Conservation (phyloP, 169 alveolate species). For the Cryptosporidium viatorum region DNA sequence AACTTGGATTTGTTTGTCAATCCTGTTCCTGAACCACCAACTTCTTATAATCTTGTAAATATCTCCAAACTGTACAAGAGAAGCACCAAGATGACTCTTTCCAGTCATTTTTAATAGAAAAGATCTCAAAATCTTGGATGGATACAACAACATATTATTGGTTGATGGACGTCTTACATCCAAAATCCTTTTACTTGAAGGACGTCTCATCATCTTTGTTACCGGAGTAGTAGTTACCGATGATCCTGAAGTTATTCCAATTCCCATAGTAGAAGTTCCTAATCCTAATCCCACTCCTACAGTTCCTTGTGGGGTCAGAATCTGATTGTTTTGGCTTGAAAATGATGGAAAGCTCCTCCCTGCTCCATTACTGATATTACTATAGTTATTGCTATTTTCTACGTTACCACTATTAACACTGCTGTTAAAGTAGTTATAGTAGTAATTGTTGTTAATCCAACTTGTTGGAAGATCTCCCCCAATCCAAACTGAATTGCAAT, state of each 20-base stretch:
- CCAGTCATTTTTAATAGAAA: conserved; percentile 24
- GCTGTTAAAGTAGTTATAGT: not conserved
- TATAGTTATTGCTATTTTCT: no score
- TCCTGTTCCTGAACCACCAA: conserved; percentile 27
- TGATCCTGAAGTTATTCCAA: not conserved
- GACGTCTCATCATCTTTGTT: not conserved
- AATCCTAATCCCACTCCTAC: not conserved
- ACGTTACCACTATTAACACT: not conserved
- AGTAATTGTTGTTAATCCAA: not conserved
- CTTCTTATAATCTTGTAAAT: conserved; percentile 17
- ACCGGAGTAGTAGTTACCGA: not conserved
- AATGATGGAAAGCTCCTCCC: not conserved
- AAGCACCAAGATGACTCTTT: conserved; percentile 29
- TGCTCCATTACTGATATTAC: no score
- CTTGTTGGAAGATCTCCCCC: not conserved
- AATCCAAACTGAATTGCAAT: conserved; percentile 26
- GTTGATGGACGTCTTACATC: conserved; percentile 55
- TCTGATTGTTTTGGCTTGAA: not conserved
- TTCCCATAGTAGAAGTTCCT: not conserved
- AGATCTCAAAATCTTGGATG: conserved; percentile 53
- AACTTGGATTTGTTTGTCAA: not conserved
- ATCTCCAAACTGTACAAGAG: conserved; percentile 46
- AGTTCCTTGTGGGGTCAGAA: not conserved
- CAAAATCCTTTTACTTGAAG: conserved; percentile 34
- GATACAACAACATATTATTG: conserved; percentile 43